Conservation (phyloP, 805 yeast genomes). For the Kodamaea laetipori region DNA sequence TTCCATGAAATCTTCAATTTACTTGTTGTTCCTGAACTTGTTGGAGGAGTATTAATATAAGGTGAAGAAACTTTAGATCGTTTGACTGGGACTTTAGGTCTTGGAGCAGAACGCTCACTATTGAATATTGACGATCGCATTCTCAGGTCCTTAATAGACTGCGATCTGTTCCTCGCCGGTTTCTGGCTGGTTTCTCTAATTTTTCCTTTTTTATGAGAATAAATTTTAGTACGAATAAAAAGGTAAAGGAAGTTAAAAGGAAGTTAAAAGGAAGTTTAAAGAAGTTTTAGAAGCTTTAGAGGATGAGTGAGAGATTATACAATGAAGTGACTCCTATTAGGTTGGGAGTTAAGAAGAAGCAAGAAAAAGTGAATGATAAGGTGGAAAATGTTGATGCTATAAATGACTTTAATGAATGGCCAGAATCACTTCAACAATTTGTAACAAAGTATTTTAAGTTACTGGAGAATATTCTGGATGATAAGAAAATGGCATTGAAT, state of each 20-base stretch:
- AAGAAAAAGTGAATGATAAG: neutral
- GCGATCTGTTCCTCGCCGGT: neutral
- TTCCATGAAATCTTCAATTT: constrained; percentile 31
- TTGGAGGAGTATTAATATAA: constrained; percentile 14
- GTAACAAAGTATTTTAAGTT: constrained; percentile 48
- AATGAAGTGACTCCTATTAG: constrained; percentile 28
- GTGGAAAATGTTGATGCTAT: neutral
- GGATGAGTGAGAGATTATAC: constrained; percentile 15
- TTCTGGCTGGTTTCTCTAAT: neutral
- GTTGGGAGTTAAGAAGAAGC: constrained; percentile 1
- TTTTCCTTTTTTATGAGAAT: constrained; percentile 3
- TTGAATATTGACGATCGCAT: constrained; percentile 38
- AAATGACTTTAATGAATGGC: constrained; percentile 43
- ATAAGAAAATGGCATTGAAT: constrained; percentile 44
- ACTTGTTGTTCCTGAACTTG: constrained; percentile 4
- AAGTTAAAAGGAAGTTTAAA: too few relatives aligned
- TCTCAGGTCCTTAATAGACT: neutral
- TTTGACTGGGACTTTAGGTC: constrained; percentile 13
- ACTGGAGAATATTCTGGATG: constrained; percentile 38
- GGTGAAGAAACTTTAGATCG: constrained; percentile 23
- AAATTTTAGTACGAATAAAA: too few relatives aligned
- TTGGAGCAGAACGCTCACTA: constrained; percentile 16
- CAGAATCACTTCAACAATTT: constrained; percentile 52
- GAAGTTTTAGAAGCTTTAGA: too few relatives aligned
- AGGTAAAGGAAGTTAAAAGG: too few relatives aligned